Evolutionary conservation across 2,329 filamentous ascomycete species (phyloP).

Genomic region (Aschersonia sp.): DNA sequence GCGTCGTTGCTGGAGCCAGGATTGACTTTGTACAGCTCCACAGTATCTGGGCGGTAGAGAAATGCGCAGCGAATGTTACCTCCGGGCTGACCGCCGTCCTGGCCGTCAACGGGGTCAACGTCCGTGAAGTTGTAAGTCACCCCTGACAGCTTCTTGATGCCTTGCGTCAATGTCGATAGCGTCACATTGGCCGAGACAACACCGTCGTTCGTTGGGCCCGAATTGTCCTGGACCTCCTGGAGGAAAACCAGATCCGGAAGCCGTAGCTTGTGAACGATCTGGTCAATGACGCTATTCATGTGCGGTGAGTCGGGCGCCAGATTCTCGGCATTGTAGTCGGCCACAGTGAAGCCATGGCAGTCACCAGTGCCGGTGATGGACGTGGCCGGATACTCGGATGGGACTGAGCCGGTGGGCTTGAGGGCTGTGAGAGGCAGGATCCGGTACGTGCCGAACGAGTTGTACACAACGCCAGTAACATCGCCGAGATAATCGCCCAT

Average conservation of each 20-base stretch:
- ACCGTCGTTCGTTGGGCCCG: constrained; percentile 44
- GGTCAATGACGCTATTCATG: constrained; percentile 41
- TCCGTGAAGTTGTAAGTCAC: constrained; percentile 44
- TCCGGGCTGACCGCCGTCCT: constrained; percentile 52
- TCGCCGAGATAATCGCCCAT: constrained; percentile 51
- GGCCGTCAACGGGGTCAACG: constrained; percentile 41
- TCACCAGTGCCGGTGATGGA: constrained; percentile 36
- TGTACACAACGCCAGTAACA: constrained; percentile 52
- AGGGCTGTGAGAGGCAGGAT: constrained; percentile 49
- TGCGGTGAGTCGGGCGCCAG: constrained; percentile 40
- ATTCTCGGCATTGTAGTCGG: constrained; percentile 59
- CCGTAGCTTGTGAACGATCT: constrained; percentile 49
- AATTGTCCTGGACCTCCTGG: constrained; percentile 58
- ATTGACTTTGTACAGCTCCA: constrained; percentile 45
- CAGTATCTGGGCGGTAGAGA: constrained; percentile 46
- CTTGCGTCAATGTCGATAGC: constrained; percentile 36
- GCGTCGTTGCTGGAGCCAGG: constrained; percentile 37
- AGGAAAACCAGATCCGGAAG: constrained; percentile 52
- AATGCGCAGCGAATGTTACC: constrained; percentile 61
- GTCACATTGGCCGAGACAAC: constrained; percentile 41
- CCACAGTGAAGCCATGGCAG: constrained; percentile 48
- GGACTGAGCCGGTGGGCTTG: constrained; percentile 28
- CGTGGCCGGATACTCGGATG: constrained; percentile 32
- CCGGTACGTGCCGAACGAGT: constrained; percentile 54
- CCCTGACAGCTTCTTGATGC: constrained; percentile 33